These are phyloP conservation scores for Whalleya microplaca DNA, from an alignment of 2,329 filamentous ascomycete genomes.

Conservation along the genomic window DNA sequence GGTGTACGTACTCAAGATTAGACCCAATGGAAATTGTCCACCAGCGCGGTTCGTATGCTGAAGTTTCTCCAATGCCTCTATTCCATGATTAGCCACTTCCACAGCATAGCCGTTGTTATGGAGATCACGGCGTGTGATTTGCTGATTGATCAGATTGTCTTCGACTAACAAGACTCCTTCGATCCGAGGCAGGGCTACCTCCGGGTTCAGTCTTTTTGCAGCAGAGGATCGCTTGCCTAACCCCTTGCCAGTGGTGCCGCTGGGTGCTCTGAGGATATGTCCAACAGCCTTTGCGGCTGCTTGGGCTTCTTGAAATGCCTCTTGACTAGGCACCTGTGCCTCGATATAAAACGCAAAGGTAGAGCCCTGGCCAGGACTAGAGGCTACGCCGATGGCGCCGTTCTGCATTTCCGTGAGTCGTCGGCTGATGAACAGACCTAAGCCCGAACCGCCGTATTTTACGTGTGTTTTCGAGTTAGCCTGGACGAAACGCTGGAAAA, in stretches of 20 bases:
- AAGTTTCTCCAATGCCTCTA: slow-evolving; percentile 56
- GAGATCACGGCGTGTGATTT: slow-evolving; percentile 64
- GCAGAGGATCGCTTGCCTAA: slow-evolving; percentile 9
- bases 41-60: slow-evolving; percentile 24
- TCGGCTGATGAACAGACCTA: slow-evolving; percentile 74
- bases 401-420: slow-evolving; percentile 76
- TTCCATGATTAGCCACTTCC: slow-evolving; percentile 64
- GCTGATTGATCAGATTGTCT: slow-evolving; percentile 69
- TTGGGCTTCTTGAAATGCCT: slow-evolving; percentile 45
- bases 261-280: slow-evolving; percentile 32
- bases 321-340: slow-evolving; percentile 43
- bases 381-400: slow-evolving; percentile 73
- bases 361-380: slow-evolving; percentile 66
- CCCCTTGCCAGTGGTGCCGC: slow-evolving; percentile 7
- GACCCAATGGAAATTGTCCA: slow-evolving; percentile 49
- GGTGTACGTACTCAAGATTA: slow-evolving; percentile 56
- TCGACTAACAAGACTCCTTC: slow-evolving; percentile 64
- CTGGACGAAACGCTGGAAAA: slow-evolving; percentile 70
- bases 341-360: slow-evolving; percentile 78
- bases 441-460: slow-evolving; percentile 69
- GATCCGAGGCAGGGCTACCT: slow-evolving; percentile 34
- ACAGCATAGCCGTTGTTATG: slow-evolving; percentile 61
- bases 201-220: slow-evolving; percentile 17
- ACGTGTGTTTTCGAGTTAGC: slow-evolving; percentile 70
- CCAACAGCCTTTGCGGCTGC: slow-evolving; percentile 41